A percentile compares a stretch with the other conserved stretches of the same genome.
Evolutionary conservation across 1,139 yeast genomes (phyloP).

Genomic region (Kodamaea arcana): DNA sequence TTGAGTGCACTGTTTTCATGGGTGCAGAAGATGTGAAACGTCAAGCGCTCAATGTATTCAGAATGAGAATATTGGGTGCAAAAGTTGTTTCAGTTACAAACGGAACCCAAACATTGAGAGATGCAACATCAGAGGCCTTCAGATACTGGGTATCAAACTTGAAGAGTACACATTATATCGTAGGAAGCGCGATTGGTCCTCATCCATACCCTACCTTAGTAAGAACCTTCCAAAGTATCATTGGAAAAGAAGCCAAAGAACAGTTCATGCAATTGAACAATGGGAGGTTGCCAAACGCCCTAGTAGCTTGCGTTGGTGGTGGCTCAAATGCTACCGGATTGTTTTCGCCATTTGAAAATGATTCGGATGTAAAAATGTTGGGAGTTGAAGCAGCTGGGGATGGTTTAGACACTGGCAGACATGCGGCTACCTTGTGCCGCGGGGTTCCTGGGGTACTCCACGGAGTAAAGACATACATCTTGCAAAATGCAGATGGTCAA

Average conservation of each 20-base stretch:
- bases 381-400: slow-evolving; percentile 99
- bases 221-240: slow-evolving; percentile 95
- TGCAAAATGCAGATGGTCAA: slow-evolving; percentile 91
- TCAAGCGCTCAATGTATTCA: slow-evolving; percentile 95
- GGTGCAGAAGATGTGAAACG: slow-evolving; percentile 99
- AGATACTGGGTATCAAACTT: slow-evolving; percentile 92
- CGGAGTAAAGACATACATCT: slow-evolving; percentile 90
- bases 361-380: slow-evolving; percentile 65
- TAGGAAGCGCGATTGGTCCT: slow-evolving; percentile 98
- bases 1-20: slow-evolving; percentile 95
- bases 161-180: slow-evolving; percentile 84
- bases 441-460: slow-evolving; percentile 98
- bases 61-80: slow-evolving; percentile 96
- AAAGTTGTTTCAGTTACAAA: slow-evolving; percentile 88
- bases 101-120: slow-evolving; percentile 94
- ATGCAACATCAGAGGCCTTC: slow-evolving; percentile 96
- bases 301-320: slow-evolving; percentile 99
- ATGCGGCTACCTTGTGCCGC: slow-evolving; percentile 88
- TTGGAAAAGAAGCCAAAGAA: slow-evolving; percentile 90
- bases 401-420: slow-evolving; percentile 80
- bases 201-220: slow-evolving; percentile 98
- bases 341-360: slow-evolving; percentile 90
- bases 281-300: slow-evolving; percentile 85
- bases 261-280: slow-evolving; percentile 76
- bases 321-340: slow-evolving; percentile 97